Percentiles rank a stretch among this genome's conserved stretches.
Conservation (phyloP, 2,329 filamentous ascomycete species). For the Hypoxylon sp. region DNA sequence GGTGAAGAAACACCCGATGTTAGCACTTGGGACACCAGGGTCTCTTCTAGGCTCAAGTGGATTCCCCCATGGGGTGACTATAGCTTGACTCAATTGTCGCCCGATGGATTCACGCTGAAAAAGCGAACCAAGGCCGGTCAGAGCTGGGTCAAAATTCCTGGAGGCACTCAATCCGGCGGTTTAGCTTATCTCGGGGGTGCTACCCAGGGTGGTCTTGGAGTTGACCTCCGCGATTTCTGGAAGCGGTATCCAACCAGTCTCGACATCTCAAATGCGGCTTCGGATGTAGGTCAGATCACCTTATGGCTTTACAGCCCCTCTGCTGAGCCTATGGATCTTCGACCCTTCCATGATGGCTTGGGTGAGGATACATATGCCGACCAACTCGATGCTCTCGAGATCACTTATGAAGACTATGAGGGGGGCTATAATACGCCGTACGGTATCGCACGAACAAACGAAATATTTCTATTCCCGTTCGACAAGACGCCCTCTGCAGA, state of each 20-base stretch:
- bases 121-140: slow-evolving; percentile 72
- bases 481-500: slow-evolving; percentile 66
- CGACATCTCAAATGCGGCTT: slow-evolving; percentile 67
- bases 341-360: slow-evolving; percentile 71
- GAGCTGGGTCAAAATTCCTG: slow-evolving; percentile 71
- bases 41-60: slow-evolving; percentile 66
- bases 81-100: slow-evolving; percentile 68
- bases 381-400: slow-evolving; percentile 72
- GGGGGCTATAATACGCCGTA: slow-evolving; percentile 68
- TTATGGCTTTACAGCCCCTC: slow-evolving; percentile 73
- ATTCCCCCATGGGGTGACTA: slow-evolving; percentile 73
- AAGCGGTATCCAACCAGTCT: slow-evolving; percentile 73
- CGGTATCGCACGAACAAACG: slow-evolving; percentile 71
- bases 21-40: slow-evolving; percentile 63
- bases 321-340: slow-evolving; percentile 69
- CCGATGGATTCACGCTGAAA: slow-evolving; percentile 72
- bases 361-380: slow-evolving; percentile 69
- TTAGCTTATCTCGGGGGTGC: slow-evolving; percentile 72
- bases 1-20: slow-evolving; percentile 62
- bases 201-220: slow-evolving; percentile 69
- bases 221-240: slow-evolving; percentile 74
- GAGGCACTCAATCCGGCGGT: slow-evolving; percentile 69
- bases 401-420: slow-evolving; percentile 76
- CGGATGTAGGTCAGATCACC: slow-evolving; percentile 67
- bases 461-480: slow-evolving; percentile 69